These are phyloP conservation scores for Vigna hirtella DNA, from an alignment of 306 rosid species.

Conservation along the genomic window DNA sequence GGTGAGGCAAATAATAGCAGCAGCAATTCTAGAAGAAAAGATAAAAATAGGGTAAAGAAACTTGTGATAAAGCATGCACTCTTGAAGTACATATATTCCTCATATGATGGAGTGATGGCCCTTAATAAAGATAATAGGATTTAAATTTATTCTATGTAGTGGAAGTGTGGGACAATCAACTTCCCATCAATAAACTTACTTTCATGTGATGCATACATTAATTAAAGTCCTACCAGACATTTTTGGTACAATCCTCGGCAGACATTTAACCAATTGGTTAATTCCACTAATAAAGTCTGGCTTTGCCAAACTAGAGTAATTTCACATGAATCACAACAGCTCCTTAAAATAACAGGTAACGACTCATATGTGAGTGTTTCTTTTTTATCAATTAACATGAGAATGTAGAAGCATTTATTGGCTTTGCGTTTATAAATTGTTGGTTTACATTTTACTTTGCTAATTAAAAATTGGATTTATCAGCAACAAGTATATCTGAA, in stretches of 20 bases:
- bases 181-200: conserved; percentile 47
- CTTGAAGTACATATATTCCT: conserved; percentile 53
- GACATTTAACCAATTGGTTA: conserved; percentile 28
- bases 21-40: neutral
- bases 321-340: conserved; percentile 19
- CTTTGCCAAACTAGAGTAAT: conserved; percentile 5
- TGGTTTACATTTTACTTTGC: too few relatives aligned
- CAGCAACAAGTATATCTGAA: too few relatives aligned
- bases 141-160: conserved; percentile 43
- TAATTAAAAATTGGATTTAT: too few relatives aligned
- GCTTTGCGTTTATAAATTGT: too few relatives aligned
- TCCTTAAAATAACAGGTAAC: neutral
- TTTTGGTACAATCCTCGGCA: conserved; percentile 31
- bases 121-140: conserved; percentile 49
- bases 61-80: conserved; percentile 30
- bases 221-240: conserved; percentile 17
- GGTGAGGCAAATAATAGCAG: conserved; percentile 17
- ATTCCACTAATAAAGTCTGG: conserved; percentile 37
- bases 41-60: conserved; percentile 29
- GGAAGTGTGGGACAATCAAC: conserved; percentile 47
- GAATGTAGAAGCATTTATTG: neutral
- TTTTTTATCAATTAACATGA: neutral
- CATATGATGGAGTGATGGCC: conserved; percentile 53
- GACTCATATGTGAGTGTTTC: neutral
- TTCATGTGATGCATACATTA: conserved; percentile 44